A percentile compares a stretch with the other conserved stretches of the same genome.
phyloP scores from a whole-genome alignment of 2,329 filamentous ascomycete species.

The Aspergillus texensis region DNA sequence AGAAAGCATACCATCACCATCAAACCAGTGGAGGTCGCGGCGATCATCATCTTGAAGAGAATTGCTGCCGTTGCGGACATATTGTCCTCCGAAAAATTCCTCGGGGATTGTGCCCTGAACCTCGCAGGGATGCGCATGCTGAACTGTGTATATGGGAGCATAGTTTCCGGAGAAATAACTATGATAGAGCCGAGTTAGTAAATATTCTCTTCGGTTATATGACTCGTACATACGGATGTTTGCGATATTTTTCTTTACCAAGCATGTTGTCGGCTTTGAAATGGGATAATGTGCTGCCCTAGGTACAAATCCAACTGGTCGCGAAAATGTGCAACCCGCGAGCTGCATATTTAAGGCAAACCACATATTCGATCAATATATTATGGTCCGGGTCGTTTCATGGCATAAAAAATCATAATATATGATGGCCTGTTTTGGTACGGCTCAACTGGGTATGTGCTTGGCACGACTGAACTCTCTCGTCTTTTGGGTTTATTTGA shows the following conservation, averaged over 20 bases:
- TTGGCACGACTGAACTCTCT: neutral
- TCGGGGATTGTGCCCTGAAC: slow-evolving; percentile 62
- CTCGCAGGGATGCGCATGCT: slow-evolving; percentile 56
- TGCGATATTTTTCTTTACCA: neutral
- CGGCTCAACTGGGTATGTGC: neutral
- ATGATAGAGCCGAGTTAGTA: neutral
- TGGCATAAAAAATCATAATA: neutral
- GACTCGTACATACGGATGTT: neutral
- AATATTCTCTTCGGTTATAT: neutral
- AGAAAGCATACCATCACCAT: slow-evolving; percentile 74
- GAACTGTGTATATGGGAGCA: slow-evolving; percentile 62
- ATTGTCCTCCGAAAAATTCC: slow-evolving; percentile 70
- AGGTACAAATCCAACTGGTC: neutral
- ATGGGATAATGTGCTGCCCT: neutral
- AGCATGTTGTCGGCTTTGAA: neutral
- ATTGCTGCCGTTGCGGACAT: slow-evolving; percentile 73
- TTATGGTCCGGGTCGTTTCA: neutral
- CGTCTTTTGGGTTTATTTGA: neutral
- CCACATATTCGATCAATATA: neutral
- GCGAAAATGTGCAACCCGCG: neutral
- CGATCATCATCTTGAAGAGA: slow-evolving; percentile 66
- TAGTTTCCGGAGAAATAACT: slow-evolving; percentile 70
- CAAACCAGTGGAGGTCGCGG: slow-evolving; percentile 71
- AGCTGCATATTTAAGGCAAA: neutral
- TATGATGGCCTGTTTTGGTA: neutral